Evolutionary conservation across 495 filamentous ascomycete species (phyloP), one percentile per base, ranked within the genome.

Genomic region (Patellaria atrata): DNA sequence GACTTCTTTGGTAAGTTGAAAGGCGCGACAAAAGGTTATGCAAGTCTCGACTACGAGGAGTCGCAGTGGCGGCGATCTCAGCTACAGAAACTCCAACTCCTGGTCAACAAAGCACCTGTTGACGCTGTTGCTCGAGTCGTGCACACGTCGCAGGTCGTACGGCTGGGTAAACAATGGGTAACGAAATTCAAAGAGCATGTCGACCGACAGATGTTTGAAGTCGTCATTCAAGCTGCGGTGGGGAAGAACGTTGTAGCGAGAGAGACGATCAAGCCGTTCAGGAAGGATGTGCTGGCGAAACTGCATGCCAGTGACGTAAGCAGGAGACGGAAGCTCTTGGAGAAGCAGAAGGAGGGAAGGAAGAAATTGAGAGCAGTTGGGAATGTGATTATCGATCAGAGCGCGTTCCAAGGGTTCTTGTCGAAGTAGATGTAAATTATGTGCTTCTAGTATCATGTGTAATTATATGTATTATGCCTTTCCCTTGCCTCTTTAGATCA

Each of bases 1-100:
- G 87, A 97, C 56, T 82, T 97, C 60, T 97, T 97, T 54, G 91
- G 91, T 16, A 93, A 91, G 57, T 62, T 97, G 33, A 97, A 97
- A 56, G 80, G 84, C 16, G 70, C 75, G 2, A 93, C 85, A 11
- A 79, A 79, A 45, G 76, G 77, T 22, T 82, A 80, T 41, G 85
- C 85, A 4, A 82, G 75, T 37, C 68, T 94, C 10, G 85, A 94
- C 55, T 94, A 94, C 56, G 89, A 97, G 56, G 89, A 97, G 45
- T 81, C 86, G 0, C 89, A 75, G 0, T 97, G 81, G 70, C 72
- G 77, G 9, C 61, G 69, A 37, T 79, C 78, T 49, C 73, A 75
- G 31, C 73, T 97, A 31, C 73, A 83, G 40, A 94, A 92, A 62
- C 67, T 97, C 30, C 86, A 94, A 50, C 60, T 97, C 6, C 65